phyloP scores from a whole-genome alignment of 345 rosid genomes.

The Melaleuca alternifolia region DNA sequence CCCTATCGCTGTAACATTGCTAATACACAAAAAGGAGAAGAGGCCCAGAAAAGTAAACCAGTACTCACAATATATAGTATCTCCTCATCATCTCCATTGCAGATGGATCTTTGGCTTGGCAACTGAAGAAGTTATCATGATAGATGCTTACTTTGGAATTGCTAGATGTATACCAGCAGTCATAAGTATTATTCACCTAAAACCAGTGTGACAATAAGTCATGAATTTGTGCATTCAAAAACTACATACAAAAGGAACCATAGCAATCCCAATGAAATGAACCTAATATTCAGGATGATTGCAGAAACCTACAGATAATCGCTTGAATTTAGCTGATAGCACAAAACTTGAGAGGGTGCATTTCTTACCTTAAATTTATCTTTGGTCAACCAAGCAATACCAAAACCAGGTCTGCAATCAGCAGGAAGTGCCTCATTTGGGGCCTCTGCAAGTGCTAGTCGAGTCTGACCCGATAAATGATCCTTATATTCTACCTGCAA shows the following conservation, averaged over 20 bases:
- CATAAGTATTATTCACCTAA: conserved; percentile 85
- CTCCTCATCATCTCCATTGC: conserved; percentile 40
- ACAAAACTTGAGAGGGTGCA: neutral
- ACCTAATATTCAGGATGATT: neutral
- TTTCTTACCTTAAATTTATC: conserved; percentile 63
- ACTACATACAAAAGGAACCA: neutral
- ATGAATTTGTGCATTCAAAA: neutral
- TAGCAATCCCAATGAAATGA: neutral
- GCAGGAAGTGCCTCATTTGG: conserved; percentile 88
- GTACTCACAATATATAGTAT: conserved; percentile 54
- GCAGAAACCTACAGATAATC: neutral
- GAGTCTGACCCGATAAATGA: conserved; percentile 46
- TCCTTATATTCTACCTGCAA: conserved; percentile 76
- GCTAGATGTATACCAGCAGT: conserved; percentile 75
- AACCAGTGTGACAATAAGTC: neutral
- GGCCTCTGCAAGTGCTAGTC: conserved; percentile 68
- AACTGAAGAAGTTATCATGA: conserved; percentile 53
- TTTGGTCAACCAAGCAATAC: conserved; percentile 63
- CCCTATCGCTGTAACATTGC: neutral
- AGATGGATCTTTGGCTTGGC: conserved; percentile 62
- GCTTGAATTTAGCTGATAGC: neutral
- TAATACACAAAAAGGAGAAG: neutral
- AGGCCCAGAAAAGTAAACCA: neutral
- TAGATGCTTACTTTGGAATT: conserved; percentile 61
- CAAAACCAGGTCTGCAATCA: conserved; percentile 76